Evolutionary conservation across 768 basidiomycete species (phyloP).

Genomic region (Boletus edulis): DNA sequence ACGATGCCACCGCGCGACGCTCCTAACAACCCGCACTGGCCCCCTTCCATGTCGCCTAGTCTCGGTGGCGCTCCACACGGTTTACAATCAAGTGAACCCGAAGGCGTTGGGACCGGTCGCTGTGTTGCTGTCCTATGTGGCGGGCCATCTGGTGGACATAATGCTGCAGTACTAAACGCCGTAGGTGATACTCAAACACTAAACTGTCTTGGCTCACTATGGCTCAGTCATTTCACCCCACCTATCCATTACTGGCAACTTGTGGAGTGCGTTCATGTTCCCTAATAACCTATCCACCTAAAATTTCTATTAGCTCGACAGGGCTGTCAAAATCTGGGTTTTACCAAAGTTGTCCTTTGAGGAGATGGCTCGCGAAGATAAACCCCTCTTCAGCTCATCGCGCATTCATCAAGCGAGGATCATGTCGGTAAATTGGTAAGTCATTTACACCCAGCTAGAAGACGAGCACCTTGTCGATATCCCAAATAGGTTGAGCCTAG

Average conservation of each 20-base stretch:
- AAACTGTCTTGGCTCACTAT: constrained; percentile 1
- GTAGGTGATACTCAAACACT: constrained; percentile 34
- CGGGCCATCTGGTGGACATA: constrained; percentile 70
- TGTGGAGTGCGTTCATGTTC: constrained; percentile 56
- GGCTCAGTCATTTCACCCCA: constrained; percentile 64
- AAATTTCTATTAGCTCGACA: constrained; percentile 52
- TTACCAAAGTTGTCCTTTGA: constrained; percentile 40
- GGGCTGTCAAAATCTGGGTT: constrained; percentile 74
- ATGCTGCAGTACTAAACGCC: constrained; percentile 64
- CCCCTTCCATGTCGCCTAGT: constrained; percentile 46
- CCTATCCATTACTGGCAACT: constrained; percentile 66
- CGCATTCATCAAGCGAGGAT: constrained; percentile 65
- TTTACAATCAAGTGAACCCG: constrained; percentile 53
- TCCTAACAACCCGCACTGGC: constrained; percentile 59
- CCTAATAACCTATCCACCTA: background rate
- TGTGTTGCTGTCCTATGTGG: constrained; percentile 68
- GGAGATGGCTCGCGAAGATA: constrained; percentile 61
- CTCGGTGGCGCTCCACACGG: constrained; percentile 70
- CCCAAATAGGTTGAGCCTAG: constrained; percentile 49
- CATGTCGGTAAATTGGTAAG: constrained; percentile 61
- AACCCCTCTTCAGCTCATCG: constrained; percentile 70
- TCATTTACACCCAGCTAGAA: background rate
- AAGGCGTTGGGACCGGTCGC: constrained; percentile 56
- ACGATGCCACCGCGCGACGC: constrained; percentile 30
- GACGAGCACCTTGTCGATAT: background rate